Conservation (phyloP, 2,329 filamentous ascomycete species). For the Fusarium bulbicola region DNA sequence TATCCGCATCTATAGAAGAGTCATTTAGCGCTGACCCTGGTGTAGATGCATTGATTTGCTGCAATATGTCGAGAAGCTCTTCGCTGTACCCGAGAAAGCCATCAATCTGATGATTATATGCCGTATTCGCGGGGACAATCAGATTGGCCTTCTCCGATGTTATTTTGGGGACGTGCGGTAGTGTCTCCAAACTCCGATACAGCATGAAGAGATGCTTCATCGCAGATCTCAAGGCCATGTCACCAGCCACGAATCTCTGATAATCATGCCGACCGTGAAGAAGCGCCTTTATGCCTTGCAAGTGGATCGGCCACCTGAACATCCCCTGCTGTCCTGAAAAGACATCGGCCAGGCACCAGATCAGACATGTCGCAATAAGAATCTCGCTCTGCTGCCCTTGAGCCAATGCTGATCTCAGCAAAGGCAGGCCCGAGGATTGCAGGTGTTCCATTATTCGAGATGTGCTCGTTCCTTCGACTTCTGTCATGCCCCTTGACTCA, state of each 20-base stretch:
- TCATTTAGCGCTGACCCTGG: rapidly evolving
- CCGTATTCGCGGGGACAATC: rapidly evolving
- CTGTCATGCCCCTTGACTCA: constrained; percentile 33
- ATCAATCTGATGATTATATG: constrained; percentile 31
- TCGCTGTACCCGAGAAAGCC: constrained; percentile 44
- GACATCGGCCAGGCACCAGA: constrained; percentile 44
- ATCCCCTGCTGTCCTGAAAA: constrained; percentile 37
- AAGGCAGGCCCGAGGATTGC: constrained; percentile 36
- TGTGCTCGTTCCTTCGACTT: constrained; percentile 36
- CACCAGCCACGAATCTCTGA: background rate
- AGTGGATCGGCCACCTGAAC: constrained; percentile 39
- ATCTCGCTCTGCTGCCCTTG: constrained; percentile 36
- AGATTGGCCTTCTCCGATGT: rapidly evolving
- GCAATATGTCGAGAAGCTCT: constrained; percentile 39
- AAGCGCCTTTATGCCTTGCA: constrained; percentile 40
- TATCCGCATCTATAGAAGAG: constrained; percentile 14
- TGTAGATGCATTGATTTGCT: constrained; percentile 29
- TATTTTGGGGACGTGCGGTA: constrained; percentile 37
- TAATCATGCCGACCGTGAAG: constrained; percentile 13
- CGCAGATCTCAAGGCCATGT: constrained; percentile 16
- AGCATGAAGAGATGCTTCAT: constrained; percentile 43
- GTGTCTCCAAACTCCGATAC: constrained; percentile 41
- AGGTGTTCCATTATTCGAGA: constrained; percentile 35
- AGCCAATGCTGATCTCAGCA: constrained; percentile 36
- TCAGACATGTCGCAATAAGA: constrained; percentile 41